phyloP scores from a whole-genome alignment of 202 grass and related monocot genomes.

The Sporobolus alterniflorus region DNA sequence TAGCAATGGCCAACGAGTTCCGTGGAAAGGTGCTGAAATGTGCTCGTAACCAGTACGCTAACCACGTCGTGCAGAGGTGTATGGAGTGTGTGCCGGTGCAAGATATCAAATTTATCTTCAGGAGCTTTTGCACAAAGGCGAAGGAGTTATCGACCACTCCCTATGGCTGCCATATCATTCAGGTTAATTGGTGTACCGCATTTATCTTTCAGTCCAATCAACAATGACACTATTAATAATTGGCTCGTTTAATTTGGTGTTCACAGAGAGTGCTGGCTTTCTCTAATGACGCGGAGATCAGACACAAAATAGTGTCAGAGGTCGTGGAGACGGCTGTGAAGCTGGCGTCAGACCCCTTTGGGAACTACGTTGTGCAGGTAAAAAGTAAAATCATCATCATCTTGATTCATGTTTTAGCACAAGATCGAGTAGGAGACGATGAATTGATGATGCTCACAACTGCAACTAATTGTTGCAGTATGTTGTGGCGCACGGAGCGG shows the following conservation, averaged over 20 bases:
- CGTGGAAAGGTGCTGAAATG: slow-evolving; percentile 41
- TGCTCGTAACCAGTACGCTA: slow-evolving; percentile 55
- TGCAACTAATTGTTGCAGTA: too few relatives aligned
- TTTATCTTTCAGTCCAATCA: background rate
- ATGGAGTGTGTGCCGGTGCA: slow-evolving; percentile 15
- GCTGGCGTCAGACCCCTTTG: background rate
- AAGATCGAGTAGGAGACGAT: too few relatives aligned
- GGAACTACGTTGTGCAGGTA: background rate
- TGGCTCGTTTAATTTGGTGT: background rate
- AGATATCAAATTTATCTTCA: slow-evolving; percentile 46
- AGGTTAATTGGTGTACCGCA: slow-evolving; percentile 6
- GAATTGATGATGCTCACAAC: too few relatives aligned
- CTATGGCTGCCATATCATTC: slow-evolving; percentile 52
- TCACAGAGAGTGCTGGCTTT: background rate
- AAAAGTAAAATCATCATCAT: too few relatives aligned
- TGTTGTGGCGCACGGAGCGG: too few relatives aligned
- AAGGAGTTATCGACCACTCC: slow-evolving; percentile 42
- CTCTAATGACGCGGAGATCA: background rate
- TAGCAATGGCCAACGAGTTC: slow-evolving; percentile 57
- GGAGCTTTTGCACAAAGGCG: slow-evolving; percentile 40
- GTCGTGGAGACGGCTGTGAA: background rate
- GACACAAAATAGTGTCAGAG: background rate
- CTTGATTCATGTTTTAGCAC: too few relatives aligned
- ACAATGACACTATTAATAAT: too few relatives aligned
- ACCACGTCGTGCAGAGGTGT: background rate